Evolutionary conservation across 2,329 filamentous ascomycete species (phyloP), one percentile per base, ranked within the genome.

Genomic region (Xylariales sp.): DNA sequence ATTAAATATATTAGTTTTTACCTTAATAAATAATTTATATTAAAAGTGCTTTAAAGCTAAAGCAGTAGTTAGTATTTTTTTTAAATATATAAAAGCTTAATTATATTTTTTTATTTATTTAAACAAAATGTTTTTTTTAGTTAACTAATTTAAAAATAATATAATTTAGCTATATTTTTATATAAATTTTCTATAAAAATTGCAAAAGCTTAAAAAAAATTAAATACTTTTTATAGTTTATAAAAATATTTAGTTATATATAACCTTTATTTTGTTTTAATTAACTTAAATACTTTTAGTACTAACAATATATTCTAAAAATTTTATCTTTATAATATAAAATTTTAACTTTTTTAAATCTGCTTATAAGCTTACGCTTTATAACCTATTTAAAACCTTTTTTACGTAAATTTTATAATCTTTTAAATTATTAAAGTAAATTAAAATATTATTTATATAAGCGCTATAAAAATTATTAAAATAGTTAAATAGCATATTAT

Each of bases 391-490:
- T 23, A 23, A 23, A 2, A 23, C 23, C 2, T 23, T 23, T 23
- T 23, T 23, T 23, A 23, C 2, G 23, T 23, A 23, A 2, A 23
- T 23, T 23, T 48, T 4, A 48, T 18, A 7, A 18, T 8, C 10
- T 48, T 48, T 48, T 48, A 5, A 1, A 48, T 48, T 48, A 48
- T 6, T 46, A 46, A 46, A 46, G 8, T 46, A 46, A 46, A 46
- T 46, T n/a, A 46, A 46, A 46, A 46, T 46, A 46, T 46, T 46
- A 46, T 46, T 4, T 18, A 46, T 4, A 4, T 46, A 46, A 46
- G 14, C 43, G 43, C 43, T 46, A n/a, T 5, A 46, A 46, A 46
- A 46, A 46, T 46, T 46, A 46, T 46, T 46, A 16, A 46, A 46
- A n/a, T 46, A 46, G 5, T 46, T 46, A 46, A 46, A 46, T 3